A percentile compares a stretch with the other conserved stretches of the same genome.
Evolutionary conservation across 177 flowering plant genomes (phyloP).

Genomic region (Vitis hybrid): DNA sequence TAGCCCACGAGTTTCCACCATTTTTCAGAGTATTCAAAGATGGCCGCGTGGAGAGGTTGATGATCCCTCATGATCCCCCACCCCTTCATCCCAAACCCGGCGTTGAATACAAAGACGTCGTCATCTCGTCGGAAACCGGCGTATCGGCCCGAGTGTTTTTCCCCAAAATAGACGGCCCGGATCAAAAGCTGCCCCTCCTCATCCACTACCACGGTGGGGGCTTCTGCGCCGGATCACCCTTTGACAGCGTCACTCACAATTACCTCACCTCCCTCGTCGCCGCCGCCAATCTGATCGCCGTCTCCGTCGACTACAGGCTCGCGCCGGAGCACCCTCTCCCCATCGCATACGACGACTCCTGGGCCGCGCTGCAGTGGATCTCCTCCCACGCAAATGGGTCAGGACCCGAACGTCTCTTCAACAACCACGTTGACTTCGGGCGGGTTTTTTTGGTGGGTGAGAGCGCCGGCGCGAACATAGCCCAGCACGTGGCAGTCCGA

Average conservation of each 20-base stretch:
- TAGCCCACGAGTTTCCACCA: conserved; percentile 9
- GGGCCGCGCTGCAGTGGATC: conserved; percentile 50
- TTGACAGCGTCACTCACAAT: neutral
- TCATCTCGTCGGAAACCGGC: conserved; percentile 20
- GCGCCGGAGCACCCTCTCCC: conserved; percentile 46
- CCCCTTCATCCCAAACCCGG: conserved; percentile 3
- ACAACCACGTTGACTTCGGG: conserved; percentile 33
- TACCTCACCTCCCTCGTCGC: conserved; percentile 18
- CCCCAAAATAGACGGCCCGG: conserved; percentile 16
- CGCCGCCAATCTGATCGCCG: conserved; percentile 23
- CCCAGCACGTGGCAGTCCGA: conserved; percentile 32
- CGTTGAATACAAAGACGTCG: conserved; percentile 34
- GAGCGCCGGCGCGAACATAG: conserved; percentile 53
- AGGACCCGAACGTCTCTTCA: conserved; percentile 33
- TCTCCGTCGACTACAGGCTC: conserved; percentile 34
- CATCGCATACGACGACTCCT: conserved; percentile 37
- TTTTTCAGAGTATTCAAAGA: conserved; percentile 31
- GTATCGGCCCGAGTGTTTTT: conserved; percentile 33
- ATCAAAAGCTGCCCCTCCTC: neutral
- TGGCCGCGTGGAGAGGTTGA: conserved; percentile 33
- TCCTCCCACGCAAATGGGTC: conserved; percentile 29
- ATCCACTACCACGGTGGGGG: conserved; percentile 20
- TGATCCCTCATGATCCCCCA: conserved; percentile 20
- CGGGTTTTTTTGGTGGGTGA: conserved; percentile 47
- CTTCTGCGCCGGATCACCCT: conserved; percentile 30